Evolutionary conservation across 306 rosid species (phyloP), one percentile per base, ranked within the genome.

Genomic region (Carpinus fangiana): DNA sequence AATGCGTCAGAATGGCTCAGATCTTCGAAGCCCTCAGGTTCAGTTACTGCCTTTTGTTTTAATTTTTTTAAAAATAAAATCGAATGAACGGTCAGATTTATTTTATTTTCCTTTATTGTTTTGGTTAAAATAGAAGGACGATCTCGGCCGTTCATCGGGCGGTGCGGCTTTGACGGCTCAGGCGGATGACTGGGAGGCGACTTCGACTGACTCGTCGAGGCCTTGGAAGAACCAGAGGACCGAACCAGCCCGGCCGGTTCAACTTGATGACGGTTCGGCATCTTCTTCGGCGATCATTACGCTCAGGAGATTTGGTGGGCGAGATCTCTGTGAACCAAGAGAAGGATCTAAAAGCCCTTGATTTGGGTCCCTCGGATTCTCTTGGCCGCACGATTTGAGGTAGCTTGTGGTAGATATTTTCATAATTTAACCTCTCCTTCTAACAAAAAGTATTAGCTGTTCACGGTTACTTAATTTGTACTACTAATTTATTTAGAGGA

Each of bases 21-120:
- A 87, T 73, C 81, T 55, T 46, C 73, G 8, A 18, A 8, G 73
- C 76, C 77, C 76, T 14, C 80, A 78, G 92, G 97, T 90, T 72
- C 17, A 0, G 2, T 0, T 18, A 20, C 8, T 4, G 9, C 12
- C 17, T 59, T 23, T 65, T 47, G 13, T 52, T 31, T 71, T 4
- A 21, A 18, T 59, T 74, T 26, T 2, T 5, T 41, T 0, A 5
- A 11, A 4, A 57, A 21, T 5, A 11, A 9, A n/a, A n/a, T n/a
- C n/a, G n/a, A 59, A 23, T 59, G 31, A 59, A 11, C 36, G 14
- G 57, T 61, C n/a, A 46, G 45, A 41, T 41, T 41, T 41, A 41
- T 41, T 6, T 6, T 41, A 41, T 56, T 56, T 2, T 20, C 9
- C 2, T 20, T 48, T 47, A 51, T 45, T 46, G 17, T 46, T 38